These are phyloP conservation scores for Serpula lacrymans DNA, from an alignment of 768 basidiomycete genomes.

Conservation along the genomic window DNA sequence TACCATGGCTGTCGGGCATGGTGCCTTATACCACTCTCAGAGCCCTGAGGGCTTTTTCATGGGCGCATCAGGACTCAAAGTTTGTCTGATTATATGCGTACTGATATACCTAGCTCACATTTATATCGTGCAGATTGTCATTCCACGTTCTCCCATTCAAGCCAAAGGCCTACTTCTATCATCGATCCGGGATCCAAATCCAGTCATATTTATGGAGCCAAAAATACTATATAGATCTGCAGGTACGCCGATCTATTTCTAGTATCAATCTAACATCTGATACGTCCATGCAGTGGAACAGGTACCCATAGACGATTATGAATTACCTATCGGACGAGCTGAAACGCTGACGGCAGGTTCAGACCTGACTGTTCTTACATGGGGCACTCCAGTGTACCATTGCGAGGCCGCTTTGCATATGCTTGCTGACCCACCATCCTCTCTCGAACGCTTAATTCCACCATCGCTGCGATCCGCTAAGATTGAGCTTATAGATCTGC, in stretches of 20 bases:
- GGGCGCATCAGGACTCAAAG: constrained; percentile 87
- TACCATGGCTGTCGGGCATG: constrained; percentile 91
- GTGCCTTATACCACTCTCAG: constrained; percentile 92
- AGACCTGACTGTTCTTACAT: constrained; percentile 87
- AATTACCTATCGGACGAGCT: constrained; percentile 78
- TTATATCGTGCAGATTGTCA: constrained; percentile 52
- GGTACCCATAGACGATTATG: constrained; percentile 85
- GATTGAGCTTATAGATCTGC: constrained; percentile 86
- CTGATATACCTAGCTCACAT: constrained; percentile 1
- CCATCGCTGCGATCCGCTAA: constrained; percentile 60
- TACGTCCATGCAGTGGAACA: constrained; percentile 63
- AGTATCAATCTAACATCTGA: not conserved
- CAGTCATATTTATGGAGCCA: constrained; percentile 94
- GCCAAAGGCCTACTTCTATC: constrained; percentile 89
- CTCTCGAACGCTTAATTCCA: constrained; percentile 65
- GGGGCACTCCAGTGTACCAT: constrained; percentile 92
- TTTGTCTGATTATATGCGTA: constrained; percentile 20
- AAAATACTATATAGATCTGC: constrained; percentile 91
- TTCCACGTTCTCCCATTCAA: constrained; percentile 91
- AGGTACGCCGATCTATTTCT: constrained; percentile 36
- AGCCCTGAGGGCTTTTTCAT: constrained; percentile 95
- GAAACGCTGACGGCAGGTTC: constrained; percentile 71
- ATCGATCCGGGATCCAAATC: constrained; percentile 90
- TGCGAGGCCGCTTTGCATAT: constrained; percentile 82
- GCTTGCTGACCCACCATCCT: constrained; percentile 60